phyloP scores from a whole-genome alignment of 495 filamentous ascomycete species.

The Lepraria neglecta region DNA sequence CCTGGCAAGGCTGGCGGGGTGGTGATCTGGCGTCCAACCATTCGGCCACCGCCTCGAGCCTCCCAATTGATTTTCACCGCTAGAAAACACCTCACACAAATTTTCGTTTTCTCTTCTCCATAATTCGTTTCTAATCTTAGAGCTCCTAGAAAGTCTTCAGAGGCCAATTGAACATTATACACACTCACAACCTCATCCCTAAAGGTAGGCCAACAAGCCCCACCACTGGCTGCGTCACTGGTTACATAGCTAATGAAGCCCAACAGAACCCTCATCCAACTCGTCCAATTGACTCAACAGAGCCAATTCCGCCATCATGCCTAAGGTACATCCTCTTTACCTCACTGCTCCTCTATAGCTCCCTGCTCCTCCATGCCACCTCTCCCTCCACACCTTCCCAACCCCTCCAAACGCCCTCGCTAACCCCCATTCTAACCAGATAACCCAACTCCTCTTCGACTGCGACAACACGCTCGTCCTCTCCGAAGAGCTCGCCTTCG shows the following conservation, averaged over 20 bases:
- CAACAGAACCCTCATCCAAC: neutral
- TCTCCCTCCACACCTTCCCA: too few relatives aligned
- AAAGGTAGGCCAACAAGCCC: neutral
- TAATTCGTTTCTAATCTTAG: neutral
- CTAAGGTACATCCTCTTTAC: conserved; percentile 37
- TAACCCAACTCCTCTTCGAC: conserved; percentile 83
- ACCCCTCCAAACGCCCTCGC: neutral
- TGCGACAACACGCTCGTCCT: conserved; percentile 98
- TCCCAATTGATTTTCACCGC: neutral
- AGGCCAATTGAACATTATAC: neutral
- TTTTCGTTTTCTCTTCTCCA: neutral
- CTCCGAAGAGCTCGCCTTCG: conserved; percentile 87
- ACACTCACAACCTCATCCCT: neutral
- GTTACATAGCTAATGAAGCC: neutral
- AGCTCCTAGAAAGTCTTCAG: neutral
- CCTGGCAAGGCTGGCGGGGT: conserved; percentile 1
- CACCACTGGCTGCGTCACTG: neutral
- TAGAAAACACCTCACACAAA: neutral
- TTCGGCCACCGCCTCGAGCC: neutral
- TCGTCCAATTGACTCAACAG: neutral
- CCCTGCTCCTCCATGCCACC: neutral
- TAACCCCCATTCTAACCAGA: conserved; percentile 40
- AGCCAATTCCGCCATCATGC: conserved; percentile 36
- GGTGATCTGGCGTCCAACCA: conserved; percentile 3
- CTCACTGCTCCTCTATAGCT: too few relatives aligned